Conservation (phyloP, 768 basidiomycete species). For the Boletus rufocinnamomeus region DNA sequence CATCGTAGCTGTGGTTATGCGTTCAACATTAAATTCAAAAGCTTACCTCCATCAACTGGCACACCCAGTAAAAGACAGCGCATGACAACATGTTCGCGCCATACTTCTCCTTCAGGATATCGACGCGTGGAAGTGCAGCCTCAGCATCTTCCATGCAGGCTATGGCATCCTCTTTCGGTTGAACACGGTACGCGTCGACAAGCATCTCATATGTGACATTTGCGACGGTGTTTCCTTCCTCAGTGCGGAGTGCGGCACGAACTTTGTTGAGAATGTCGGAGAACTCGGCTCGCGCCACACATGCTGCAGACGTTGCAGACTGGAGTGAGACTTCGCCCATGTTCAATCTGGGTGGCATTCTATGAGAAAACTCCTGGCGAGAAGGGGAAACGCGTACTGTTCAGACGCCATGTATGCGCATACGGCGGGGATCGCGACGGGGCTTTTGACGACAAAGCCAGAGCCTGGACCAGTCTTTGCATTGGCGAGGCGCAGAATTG, state of each 20-base stretch:
- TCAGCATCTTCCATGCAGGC: conserved; percentile 41
- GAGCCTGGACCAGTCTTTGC: conserved; percentile 32
- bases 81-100: conserved; percentile 32
- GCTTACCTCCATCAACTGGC: conserved; percentile 40
- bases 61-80: conserved; percentile 51
- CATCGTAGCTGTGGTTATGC: neutral
- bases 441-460: conserved; percentile 28
- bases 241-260: conserved; percentile 17
- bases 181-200: conserved; percentile 29
- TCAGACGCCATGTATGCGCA: conserved; percentile 37
- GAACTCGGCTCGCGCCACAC: conserved; percentile 26
- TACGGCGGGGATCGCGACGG: conserved; percentile 28
- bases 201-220: conserved; percentile 35
- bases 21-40: neutral
- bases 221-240: neutral
- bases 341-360: conserved; percentile 22
- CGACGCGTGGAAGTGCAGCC: conserved; percentile 15
- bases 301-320: conserved; percentile 27
- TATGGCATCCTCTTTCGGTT: conserved; percentile 18
- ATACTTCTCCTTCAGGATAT: conserved; percentile 23
- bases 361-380: neutral
- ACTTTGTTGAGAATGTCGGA: conserved; percentile 27
- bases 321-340: conserved; percentile 32
- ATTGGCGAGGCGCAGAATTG: conserved; percentile 23
- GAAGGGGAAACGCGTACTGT: conserved; percentile 23